Evolutionary conservation across 2,329 filamentous ascomycete species (phyloP).

Genomic region (Fusarium sororula): DNA sequence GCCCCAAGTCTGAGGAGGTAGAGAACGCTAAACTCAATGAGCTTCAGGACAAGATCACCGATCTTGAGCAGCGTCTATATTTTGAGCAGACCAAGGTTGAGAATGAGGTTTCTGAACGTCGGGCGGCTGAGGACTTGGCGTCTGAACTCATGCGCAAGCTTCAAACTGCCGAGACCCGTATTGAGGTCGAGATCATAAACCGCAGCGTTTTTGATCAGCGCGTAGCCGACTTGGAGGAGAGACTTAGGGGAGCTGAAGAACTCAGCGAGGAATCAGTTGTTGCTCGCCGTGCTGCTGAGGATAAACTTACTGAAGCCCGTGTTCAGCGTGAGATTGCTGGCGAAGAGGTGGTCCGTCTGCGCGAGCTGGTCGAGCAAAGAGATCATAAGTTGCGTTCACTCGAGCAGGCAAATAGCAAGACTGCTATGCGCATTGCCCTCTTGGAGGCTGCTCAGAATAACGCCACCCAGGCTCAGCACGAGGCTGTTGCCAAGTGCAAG

Average conservation of each 20-base stretch:
- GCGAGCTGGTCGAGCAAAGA: slow-evolving; percentile 73
- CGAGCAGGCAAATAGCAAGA: slow-evolving; percentile 65
- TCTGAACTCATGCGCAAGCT: slow-evolving; percentile 65
- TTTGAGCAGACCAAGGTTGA: slow-evolving; percentile 59
- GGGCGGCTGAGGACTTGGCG: slow-evolving; percentile 62
- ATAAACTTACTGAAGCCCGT: slow-evolving; percentile 77
- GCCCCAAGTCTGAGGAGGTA: slow-evolving; percentile 60
- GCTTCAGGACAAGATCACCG: slow-evolving; percentile 66
- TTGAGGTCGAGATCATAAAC: slow-evolving; percentile 70
- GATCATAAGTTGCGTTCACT: slow-evolving; percentile 71
- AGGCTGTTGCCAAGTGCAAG: slow-evolving; percentile 65
- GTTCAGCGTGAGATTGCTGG: slow-evolving; percentile 72
- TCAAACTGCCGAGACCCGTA: slow-evolving; percentile 65
- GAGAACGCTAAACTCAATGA: slow-evolving; percentile 64
- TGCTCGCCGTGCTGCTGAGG: slow-evolving; percentile 73
- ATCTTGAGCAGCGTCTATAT: slow-evolving; percentile 67
- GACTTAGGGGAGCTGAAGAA: slow-evolving; percentile 70
- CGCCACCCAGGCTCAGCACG: slow-evolving; percentile 61
- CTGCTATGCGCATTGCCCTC: slow-evolving; percentile 69
- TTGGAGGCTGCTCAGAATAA: slow-evolving; percentile 74
- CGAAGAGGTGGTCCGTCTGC: slow-evolving; percentile 76
- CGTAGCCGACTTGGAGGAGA: slow-evolving; percentile 74
- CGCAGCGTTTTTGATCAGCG: slow-evolving; percentile 67
- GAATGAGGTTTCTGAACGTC: slow-evolving; percentile 58
- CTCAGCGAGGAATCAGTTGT: slow-evolving; percentile 71